These are phyloP conservation scores for Trypanosomatidae sp. DNA, from an alignment of 208 protist genomes.

Conservation along the genomic window DNA sequence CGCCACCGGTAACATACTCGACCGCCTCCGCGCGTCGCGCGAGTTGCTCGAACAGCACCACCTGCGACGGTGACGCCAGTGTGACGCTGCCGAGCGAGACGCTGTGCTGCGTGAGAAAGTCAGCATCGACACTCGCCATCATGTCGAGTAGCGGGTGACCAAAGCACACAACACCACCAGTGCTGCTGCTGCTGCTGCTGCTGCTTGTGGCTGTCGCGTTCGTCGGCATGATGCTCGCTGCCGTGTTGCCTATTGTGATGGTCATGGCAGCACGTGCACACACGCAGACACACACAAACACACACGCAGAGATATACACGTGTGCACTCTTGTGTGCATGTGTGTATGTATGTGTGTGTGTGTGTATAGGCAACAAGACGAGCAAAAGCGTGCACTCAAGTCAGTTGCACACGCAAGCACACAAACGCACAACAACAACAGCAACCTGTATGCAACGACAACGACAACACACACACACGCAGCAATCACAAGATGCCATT, in stretches of 20 bases:
- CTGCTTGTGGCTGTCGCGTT: neutral
- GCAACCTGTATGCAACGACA: neutral
- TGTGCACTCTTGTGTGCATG: slow-evolving; percentile 2
- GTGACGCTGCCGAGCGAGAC: slow-evolving; percentile 75
- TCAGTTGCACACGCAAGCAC: neutral
- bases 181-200: neutral
- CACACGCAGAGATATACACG: neutral
- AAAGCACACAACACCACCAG: slow-evolving; percentile 34
- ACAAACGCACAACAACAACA: neutral
- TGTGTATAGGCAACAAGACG: neutral
- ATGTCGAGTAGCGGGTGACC: slow-evolving; percentile 96
- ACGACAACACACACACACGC: neutral
- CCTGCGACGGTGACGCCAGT: slow-evolving; percentile 87
- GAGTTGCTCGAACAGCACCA: slow-evolving; percentile 79
- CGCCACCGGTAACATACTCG: slow-evolving; percentile 93
- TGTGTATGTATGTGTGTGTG: slow-evolving; percentile 1
- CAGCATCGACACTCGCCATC: slow-evolving; percentile 74
- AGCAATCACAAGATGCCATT: slow-evolving; percentile 85
- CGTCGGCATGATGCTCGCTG: no score
- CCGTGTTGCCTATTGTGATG: no score
- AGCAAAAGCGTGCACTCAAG: slow-evolving; percentile 1
- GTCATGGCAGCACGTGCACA: no score
- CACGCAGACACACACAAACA: neutral
- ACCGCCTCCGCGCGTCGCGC: slow-evolving; percentile 35
- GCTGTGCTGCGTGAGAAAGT: slow-evolving; percentile 75